A percentile compares a stretch with the other conserved stretches of the same genome.
These are phyloP conservation scores for Nemania sp. DNA, from an alignment of 2,329 filamentous ascomycete species.

Conservation along the genomic window DNA sequence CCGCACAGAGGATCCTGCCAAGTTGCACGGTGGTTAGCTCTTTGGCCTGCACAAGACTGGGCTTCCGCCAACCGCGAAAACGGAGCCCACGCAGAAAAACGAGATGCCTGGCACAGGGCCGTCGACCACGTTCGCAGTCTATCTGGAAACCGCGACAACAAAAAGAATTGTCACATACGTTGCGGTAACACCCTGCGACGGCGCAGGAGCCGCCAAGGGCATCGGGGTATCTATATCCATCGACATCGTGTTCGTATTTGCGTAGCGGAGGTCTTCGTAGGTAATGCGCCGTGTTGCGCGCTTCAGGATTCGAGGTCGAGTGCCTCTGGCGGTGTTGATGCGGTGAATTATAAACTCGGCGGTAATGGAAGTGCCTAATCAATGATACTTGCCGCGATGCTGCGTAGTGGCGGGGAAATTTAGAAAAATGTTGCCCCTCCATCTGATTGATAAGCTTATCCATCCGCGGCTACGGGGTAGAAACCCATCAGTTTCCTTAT, in stretches of 20 bases:
- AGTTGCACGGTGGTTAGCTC: conserved; percentile 48
- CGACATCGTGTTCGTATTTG: conserved; percentile 45
- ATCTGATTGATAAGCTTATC: conserved; percentile 29
- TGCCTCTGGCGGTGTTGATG: neutral
- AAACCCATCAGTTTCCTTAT: too few relatives aligned
- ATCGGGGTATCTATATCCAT: conserved; percentile 63
- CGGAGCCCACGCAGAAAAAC: too few relatives aligned
- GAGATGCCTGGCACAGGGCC: too few relatives aligned
- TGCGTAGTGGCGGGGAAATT: conserved; percentile 28
- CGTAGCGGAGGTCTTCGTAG: neutral
- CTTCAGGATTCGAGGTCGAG: neutral
- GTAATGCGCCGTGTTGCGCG: neutral
- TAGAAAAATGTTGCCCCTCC: conserved; percentile 32
- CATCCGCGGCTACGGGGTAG: neutral
- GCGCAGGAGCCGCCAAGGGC: conserved; percentile 44
- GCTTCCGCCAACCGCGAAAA: too few relatives aligned
- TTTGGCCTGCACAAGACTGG: neutral
- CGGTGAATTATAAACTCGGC: neutral
- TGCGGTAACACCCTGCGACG: conserved; percentile 45
- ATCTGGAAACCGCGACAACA: neutral
- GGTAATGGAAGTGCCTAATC: conserved; percentile 2
- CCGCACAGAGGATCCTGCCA: conserved; percentile 88
- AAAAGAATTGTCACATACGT: conserved; percentile 50
- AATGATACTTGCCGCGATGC: neutral
- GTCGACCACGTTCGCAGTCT: too few relatives aligned